A percentile compares a stretch with the other conserved stretches of the same genome.
phyloP scores from a whole-genome alignment of 352 stramenopile genomes.

The Pythium vanterpoolii region DNA sequence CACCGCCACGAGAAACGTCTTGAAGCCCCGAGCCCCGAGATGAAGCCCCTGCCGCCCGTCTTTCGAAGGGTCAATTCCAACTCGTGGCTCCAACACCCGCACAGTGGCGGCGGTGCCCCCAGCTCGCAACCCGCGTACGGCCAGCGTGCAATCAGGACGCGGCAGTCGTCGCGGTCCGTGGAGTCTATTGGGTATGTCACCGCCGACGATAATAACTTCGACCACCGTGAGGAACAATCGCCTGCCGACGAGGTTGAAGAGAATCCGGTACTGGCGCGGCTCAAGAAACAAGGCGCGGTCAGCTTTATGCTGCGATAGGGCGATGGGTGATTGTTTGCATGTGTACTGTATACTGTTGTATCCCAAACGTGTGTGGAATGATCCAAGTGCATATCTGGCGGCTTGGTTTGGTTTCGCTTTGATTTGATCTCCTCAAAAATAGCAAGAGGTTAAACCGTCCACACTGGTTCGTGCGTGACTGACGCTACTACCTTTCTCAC shows the following conservation, averaged over 20 bases:
- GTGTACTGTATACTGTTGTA: not conserved
- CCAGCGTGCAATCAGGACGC: conserved; percentile 8
- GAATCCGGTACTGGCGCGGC: conserved; percentile 69
- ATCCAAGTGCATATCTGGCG: not conserved
- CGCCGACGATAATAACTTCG: too few species aligned
- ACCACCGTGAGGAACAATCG: conserved; percentile 19
- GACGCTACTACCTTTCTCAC: too few species aligned
- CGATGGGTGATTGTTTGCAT: not conserved
- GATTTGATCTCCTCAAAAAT: conserved; percentile 11
- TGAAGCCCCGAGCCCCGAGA: conserved; percentile 5
- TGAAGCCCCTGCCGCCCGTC: conserved; percentile 21
- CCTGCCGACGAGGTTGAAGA: conserved; percentile 35
- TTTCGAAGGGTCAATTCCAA: conserved; percentile 23
- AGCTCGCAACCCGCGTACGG: conserved; percentile 17
- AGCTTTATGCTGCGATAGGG: conserved; percentile 77
- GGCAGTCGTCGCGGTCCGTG: not conserved
- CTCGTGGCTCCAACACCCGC: conserved; percentile 22
- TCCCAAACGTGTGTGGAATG: not conserved
- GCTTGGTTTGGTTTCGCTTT: conserved; percentile 9
- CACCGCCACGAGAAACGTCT: conserved; percentile 1
- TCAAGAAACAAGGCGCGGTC: conserved; percentile 79
- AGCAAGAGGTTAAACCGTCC: not conserved
- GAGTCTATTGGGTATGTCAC: conserved; percentile 2
- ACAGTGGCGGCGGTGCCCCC: not conserved
- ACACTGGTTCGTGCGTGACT: not conserved